Evolutionary conservation across 2,329 filamentous ascomycete genomes (phyloP), one percentile per base, ranked within the genome.

Genomic region (Penicillium sp.): DNA sequence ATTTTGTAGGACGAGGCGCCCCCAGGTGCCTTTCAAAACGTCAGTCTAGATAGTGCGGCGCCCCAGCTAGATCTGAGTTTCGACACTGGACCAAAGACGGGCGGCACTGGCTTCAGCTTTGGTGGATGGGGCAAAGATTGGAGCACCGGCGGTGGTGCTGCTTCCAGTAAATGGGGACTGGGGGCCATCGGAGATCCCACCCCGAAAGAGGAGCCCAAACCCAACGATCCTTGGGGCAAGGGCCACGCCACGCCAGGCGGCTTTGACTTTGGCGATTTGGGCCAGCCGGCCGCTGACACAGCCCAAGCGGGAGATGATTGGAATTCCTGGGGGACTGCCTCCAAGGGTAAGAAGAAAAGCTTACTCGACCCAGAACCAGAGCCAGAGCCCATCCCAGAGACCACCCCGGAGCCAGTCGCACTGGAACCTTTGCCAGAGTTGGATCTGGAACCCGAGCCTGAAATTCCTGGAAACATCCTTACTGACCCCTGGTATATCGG

Each of bases 21-120:
- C 9, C 56, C 67, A 38, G 77, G 79, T 47, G 69, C 76, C n/a
- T 87, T 88, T 56, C 76, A 86, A 39, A 83, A 88, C 27, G 81
- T 89, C 55, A 85, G 81, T 58, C 67, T 88, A 26, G 78, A 83
- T 54, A 82, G 84, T 47, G 62, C 69, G 26, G 74, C 71, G n/a
- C 79, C 81, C 1, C 78, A 80, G 47, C 62, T 82, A 5, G 79
- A 83, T 52, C 61, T 82, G 11, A 77, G 73, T 50, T 76, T 82
- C 57, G 77, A 76, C 55, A 71, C 73, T n/a, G 67, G 63, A 26
- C 61, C 65, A 25, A 68, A 69, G 32, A 61, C 63, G n/a, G 68
- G 71, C 25, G 65, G 66, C 3, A 64, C 59, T 40, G 66, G 61
- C 11, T 65, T 64, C 58, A 66, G 67, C 3, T 76, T 85, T 56